Evolutionary conservation across 495 filamentous ascomycete genomes (phyloP), one percentile per base, ranked within the genome.

Genomic region (Podospora comata): DNA sequence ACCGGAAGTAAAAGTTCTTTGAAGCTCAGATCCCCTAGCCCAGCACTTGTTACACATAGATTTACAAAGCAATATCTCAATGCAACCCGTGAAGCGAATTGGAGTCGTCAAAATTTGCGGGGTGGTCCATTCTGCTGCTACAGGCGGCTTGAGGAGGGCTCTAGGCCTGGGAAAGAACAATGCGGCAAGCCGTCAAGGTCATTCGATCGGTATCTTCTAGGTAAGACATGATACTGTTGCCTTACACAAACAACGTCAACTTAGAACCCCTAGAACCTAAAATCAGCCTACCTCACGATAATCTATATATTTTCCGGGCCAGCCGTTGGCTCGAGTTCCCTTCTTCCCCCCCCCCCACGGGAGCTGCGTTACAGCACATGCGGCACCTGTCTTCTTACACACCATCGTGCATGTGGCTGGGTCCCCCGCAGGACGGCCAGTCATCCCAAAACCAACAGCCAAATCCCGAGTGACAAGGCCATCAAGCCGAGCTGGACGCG

Each of bases 361-460:
- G 1, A 48, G 15, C 9, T 48, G 39, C 15, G 39, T 48, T 48
- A 48, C 39, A 48, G 39, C 13, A 48, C 39, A 48, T 48, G 39
- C 39, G 39, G 39, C 39, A 48, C 1, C 39, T 23, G 9, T 48
- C 7, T 48, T 48, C 39, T 48, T 48, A 48, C 39, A 48, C 39
- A 48, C 39, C 39, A 48, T 48, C 39, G 39, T 48, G 39, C 39
- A 48, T 48, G 39, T 48, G 39, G 39, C 39, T 48, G 39, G 39
- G 39, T 32, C 39, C 39, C 39, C 39, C 39, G 39, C 39, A 48
- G 15, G 7, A 39, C 39, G 39, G 39, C 39, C n/a, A 58, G 55
- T 58, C 55, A 58, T 58, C 55, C 55, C 54, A 20, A 58, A 58
- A 58, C 55, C 55, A 58, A 58, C 55, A 26, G 23, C 39, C 39